Conservation (phyloP, 441 rosid species). For the Raphanus hybrid region DNA sequence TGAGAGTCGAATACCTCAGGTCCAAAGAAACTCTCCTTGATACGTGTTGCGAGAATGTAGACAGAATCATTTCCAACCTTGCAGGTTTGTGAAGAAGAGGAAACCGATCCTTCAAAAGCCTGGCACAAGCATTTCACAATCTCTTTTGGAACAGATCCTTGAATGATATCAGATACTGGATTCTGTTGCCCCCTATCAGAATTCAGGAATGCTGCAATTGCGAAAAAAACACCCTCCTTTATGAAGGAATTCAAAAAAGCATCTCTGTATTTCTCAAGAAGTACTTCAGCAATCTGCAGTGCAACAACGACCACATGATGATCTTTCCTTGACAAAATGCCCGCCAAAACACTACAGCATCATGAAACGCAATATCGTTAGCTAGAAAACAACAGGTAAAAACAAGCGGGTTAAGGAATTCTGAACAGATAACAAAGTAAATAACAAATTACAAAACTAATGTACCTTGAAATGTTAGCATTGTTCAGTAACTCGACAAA, state of each 20-base stretch:
- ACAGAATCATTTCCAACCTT: slow-evolving; percentile 74
- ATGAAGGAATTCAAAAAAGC: slow-evolving; percentile 69
- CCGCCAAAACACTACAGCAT: slow-evolving; percentile 86
- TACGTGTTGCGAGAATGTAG: slow-evolving; percentile 68
- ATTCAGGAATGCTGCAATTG: slow-evolving; percentile 67
- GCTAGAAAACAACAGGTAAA: neutral
- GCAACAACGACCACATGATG: slow-evolving; percentile 79
- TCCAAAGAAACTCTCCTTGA: slow-evolving; percentile 67
- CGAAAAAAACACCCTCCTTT: slow-evolving; percentile 90
- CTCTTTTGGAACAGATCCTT: slow-evolving; percentile 58
- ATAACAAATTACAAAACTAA: slow-evolving; percentile 17
- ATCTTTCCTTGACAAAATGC: slow-evolving; percentile 88
- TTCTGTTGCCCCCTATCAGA: slow-evolving; percentile 63
- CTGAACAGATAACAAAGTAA: no score
- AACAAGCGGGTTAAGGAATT: no score
- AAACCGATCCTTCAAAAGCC: slow-evolving; percentile 59
- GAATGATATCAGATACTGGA: slow-evolving; percentile 40
- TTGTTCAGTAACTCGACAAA: slow-evolving; percentile 67
- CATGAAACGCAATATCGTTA: slow-evolving; percentile 33
- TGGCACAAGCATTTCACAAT: slow-evolving; percentile 80
- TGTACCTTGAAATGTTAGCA: slow-evolving; percentile 87
- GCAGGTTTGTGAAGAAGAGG: slow-evolving; percentile 62
- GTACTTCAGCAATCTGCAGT: slow-evolving; percentile 72
- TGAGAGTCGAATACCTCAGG: slow-evolving; percentile 62
- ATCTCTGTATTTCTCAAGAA: slow-evolving; percentile 76